Percentiles rank a stretch among this genome's conserved stretches.
These are phyloP conservation scores for Venturia nashicola DNA, from an alignment of 2,329 filamentous ascomycete genomes.

Conservation along the genomic window DNA sequence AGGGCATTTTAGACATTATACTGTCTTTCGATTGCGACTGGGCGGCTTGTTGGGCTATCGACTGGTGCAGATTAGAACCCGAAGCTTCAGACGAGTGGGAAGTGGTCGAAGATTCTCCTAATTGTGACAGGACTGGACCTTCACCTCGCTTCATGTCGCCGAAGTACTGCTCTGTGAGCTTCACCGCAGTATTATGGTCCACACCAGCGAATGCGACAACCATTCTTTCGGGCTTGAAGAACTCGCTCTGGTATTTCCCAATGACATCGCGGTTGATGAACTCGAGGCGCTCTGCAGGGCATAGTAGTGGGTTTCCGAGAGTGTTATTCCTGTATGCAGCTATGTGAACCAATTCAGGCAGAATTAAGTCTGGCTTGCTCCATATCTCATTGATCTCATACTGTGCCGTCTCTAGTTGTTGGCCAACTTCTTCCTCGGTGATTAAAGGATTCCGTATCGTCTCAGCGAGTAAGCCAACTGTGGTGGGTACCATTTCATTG, in stretches of 20 bases:
- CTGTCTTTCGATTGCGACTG: conserved; percentile 41
- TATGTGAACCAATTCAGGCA: conserved; percentile 90
- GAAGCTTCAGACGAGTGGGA: conserved; percentile 19
- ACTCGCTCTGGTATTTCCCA: conserved; percentile 64
- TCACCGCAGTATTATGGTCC: conserved; percentile 66
- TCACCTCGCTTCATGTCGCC: conserved; percentile 65
- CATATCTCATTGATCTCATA: conserved; percentile 98
- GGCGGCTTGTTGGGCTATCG: background rate
- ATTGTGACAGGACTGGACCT: conserved; percentile 38
- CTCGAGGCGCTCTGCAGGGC: conserved; percentile 68
- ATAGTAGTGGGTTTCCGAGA: conserved; percentile 82
- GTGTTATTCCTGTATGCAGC: conserved; percentile 95
- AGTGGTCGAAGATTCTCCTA: conserved; percentile 42
- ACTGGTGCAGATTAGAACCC: conserved; percentile 21
- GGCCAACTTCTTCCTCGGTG: conserved; percentile 72
- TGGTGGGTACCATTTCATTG: conserved; percentile 77
- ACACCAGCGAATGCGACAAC: conserved; percentile 94
- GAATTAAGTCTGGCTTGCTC: conserved; percentile 90
- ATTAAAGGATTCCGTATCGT: conserved; percentile 80
- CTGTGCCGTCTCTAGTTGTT: conserved; percentile 80
- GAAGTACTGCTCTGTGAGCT: conserved; percentile 72
- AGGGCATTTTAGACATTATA: conserved; percentile 72
- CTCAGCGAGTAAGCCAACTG: conserved; percentile 77
- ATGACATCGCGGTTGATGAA: conserved; percentile 65
- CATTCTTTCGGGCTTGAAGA: conserved; percentile 82